These are phyloP conservation scores for Starmerella stellata DNA, from an alignment of 805 yeast genomes.

Conservation along the genomic window DNA sequence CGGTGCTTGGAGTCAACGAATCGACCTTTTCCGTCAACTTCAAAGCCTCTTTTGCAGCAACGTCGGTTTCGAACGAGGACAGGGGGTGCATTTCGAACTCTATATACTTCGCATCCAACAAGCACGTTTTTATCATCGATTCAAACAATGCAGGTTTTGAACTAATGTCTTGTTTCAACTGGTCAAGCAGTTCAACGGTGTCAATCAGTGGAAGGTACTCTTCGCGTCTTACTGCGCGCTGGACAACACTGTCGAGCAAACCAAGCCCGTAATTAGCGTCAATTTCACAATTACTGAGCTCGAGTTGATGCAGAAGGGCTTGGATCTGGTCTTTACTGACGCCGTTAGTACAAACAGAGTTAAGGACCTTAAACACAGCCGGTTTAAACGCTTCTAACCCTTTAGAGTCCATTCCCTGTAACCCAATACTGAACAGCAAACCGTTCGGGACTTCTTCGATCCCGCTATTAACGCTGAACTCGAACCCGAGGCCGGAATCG, in stretches of 20 bases:
- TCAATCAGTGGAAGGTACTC: conserved; percentile 45
- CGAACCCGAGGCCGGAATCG: conserved; percentile 70
- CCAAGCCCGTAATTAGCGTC: conserved; percentile 80
- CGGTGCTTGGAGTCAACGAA: conserved; percentile 37
- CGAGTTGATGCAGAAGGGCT: conserved; percentile 77
- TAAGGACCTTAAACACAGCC: conserved; percentile 26
- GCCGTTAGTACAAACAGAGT: conserved; percentile 30
- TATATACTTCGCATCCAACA: conserved; percentile 34
- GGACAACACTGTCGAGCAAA: conserved; percentile 51
- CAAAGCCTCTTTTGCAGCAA: conserved; percentile 38
- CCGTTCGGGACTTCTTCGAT: conserved; percentile 63
- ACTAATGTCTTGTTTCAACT: conserved; percentile 45
- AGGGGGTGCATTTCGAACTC: conserved; percentile 63
- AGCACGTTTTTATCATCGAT: conserved; percentile 36
- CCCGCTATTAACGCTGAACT: conserved; percentile 76
- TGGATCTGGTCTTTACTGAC: conserved; percentile 48
- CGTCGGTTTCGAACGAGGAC: conserved; percentile 32
- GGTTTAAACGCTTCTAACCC: conserved; percentile 31
- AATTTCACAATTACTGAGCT: conserved; percentile 65
- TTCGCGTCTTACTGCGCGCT: conserved; percentile 72
- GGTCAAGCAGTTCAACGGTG: conserved; percentile 40
- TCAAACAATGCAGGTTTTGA: conserved; percentile 41
- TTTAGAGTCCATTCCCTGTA: conserved; percentile 48
- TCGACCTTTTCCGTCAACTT: conserved; percentile 32
- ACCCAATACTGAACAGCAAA: conserved; percentile 66